phyloP scores from a whole-genome alignment of 2,329 filamentous ascomycete species.

The Helotiales sp. region DNA sequence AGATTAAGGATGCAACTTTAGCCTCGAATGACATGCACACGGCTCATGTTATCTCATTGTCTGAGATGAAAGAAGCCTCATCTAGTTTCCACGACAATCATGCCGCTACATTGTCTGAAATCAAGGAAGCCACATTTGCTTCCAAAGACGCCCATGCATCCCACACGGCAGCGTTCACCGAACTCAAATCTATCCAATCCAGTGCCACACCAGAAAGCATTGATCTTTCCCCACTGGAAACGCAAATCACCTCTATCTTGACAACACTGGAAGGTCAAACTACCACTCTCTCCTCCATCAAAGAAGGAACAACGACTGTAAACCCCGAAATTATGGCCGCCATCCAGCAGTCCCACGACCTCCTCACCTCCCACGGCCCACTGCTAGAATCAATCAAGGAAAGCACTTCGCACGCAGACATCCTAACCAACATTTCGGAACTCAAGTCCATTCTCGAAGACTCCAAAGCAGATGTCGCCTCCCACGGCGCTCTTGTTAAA shows the following conservation, averaged over 20 bases:
- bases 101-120: slow-evolving; percentile 18
- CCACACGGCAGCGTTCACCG: slow-evolving; percentile 25
- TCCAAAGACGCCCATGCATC: slow-evolving; percentile 23
- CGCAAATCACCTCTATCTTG: slow-evolving; percentile 30
- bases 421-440: slow-evolving; percentile 31
- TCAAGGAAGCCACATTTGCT: slow-evolving; percentile 19
- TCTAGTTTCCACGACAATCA: slow-evolving; percentile 11
- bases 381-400: slow-evolving; percentile 32
- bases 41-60: slow-evolving; percentile 20
- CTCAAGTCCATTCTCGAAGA: slow-evolving; percentile 35
- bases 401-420: slow-evolving; percentile 27
- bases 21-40: slow-evolving; percentile 23
- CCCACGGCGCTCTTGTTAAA: slow-evolving; percentile 30
- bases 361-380: slow-evolving; percentile 28
- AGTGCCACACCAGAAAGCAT: slow-evolving; percentile 1
- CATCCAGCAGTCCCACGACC: slow-evolving; percentile 16
- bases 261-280: slow-evolving; percentile 30
- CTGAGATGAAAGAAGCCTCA: slow-evolving; percentile 30
- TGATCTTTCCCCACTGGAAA: slow-evolving; percentile 28
- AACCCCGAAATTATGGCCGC: slow-evolving; percentile 22
- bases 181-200: slow-evolving; percentile 28
- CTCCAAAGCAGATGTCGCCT: slow-evolving; percentile 32
- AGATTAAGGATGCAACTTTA: slow-evolving; percentile 33
- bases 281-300: slow-evolving; percentile 27
- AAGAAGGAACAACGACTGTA: slow-evolving; percentile 11